Evolutionary conservation across 208 protist species (phyloP), one percentile per base, ranked within the genome.

Genomic region (Acanthamoeba castellanii): DNA sequence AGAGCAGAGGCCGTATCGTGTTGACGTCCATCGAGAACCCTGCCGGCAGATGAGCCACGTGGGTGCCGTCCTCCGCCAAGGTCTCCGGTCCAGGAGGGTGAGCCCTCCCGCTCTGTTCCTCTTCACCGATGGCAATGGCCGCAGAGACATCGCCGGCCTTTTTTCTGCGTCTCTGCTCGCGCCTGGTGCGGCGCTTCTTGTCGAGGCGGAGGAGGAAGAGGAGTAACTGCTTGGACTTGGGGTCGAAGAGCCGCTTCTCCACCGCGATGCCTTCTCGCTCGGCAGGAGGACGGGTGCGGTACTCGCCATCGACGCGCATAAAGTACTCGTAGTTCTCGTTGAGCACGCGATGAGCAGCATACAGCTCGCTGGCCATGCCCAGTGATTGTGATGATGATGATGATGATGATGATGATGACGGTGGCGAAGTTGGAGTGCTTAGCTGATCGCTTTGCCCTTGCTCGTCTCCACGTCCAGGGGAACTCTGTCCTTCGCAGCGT

Each of bases 161-260:
- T 11, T 37, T 76, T 6, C 27, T 14, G n/a, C 68, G 68, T 22
- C 55, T 61, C 27, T 76, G 68, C 27, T 30, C 34, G 8, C 68
- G 68, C n/a, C 68, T 30, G n/a, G n/a, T 27, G 34, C 68, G 68
- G 30, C 68, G 68, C 9, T 76, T 8, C n/a, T 37, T 76, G n/a
- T 76, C 68, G 34, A 76, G 6, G 68, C 68, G 68, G 8, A 76
- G 34, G n/a, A 76, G 68, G 16, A 76, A 76, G 13, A 76, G 68
- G 3, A 76, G 68, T 2, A 37, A 14, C 30, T 30, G 25, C 34
- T 76, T 76, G 5, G 68, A 76, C n/a, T 37, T 76, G 68, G 16
- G 27, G 18, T 76, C 68, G 68, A 76, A 76, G 68, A 76, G 68
- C 37, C 34, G 68, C 68, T 76, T 76, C n/a, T 76, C 68, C 30